Base-by-base conservation (phyloP, 345 rosid genomes). In the Populus ilicifolia region DNA sequence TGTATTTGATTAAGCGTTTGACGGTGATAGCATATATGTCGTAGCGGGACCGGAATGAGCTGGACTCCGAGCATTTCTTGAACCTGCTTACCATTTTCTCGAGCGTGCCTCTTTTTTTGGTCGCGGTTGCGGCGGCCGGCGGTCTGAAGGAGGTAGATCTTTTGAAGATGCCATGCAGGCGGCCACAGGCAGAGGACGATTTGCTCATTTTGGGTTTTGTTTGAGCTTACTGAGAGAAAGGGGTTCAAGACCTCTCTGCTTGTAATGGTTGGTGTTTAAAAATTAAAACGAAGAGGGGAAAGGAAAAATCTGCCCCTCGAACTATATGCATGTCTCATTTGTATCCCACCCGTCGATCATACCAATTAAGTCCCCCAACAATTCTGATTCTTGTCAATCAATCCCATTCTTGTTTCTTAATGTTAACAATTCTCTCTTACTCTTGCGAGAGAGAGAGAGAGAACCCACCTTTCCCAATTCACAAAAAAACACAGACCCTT, bases 1-100 rank as follows among this genome's bases (percentile, higher is more conserved):
- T 85, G 56, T 86, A 87, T 6, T 79, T 46, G 17, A 88, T 88
- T n/a, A 81, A 72, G 46, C 80, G 84, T 18, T 39, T 71, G 8
- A 77, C 77, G 33, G 69, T 50, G 13, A 2, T 33, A n/a, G 20
- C n/a, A 46, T 72, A 81, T 56, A 41, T 39, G 63, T 56, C 72
- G 62, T 16, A 1, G 7, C 74, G 75, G 50, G 78, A 39, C 4
- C 84, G 78, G 73, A 81, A 77, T 23, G 50, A 3, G 9, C 52
- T 65, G 36, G 50, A 41, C 65, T 77, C 70, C 5, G 80, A 77
- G 12, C 20, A 35, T 64, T 69, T 59, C 76, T 77, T 81, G 78
- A 76, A 77, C 27, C 25, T 35, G 2, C 48, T 27, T 1, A 69
- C 84, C 67, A 72, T 5, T 38, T 77, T 77, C 29, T 69, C 61